A percentile compares a stretch with the other conserved stretches of the same genome.
Evolutionary conservation across 139 green algal genomes (phyloP).

Genomic region (Volvox reticuliferus): DNA sequence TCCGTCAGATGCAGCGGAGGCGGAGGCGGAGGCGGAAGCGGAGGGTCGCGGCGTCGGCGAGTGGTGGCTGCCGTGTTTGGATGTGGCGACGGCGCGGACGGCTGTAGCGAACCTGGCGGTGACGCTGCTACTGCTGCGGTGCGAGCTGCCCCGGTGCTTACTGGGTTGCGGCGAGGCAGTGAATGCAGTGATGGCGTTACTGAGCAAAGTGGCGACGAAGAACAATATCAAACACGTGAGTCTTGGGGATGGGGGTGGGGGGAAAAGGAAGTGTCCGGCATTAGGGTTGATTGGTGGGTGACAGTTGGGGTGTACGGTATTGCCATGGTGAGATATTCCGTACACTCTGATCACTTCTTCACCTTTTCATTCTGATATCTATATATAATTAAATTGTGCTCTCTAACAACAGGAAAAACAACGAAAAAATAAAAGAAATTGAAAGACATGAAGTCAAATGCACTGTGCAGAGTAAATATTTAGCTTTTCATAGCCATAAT

Average conservation of each 20-base stretch:
- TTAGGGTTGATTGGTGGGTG: not conserved
- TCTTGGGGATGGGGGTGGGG: not conserved
- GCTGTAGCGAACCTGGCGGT: not conserved
- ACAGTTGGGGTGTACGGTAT: not conserved
- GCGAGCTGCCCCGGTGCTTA: conserved; percentile 30
- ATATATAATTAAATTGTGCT: too few relatives aligned
- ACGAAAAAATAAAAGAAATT: too few relatives aligned
- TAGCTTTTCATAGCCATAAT: too few relatives aligned
- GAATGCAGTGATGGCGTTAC: conserved; percentile 34
- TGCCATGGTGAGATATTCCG: not conserved
- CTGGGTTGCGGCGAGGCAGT: conserved; percentile 36
- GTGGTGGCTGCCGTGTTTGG: conserved; percentile 14
- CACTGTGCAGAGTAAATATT: too few relatives aligned
- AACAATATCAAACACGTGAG: conserved; percentile 5
- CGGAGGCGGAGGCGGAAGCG: not conserved
- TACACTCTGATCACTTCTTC: too few relatives aligned
- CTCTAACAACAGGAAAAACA: too few relatives aligned
- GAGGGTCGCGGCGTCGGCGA: conserved; percentile 36
- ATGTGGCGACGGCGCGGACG: not conserved
- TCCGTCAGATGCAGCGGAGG: not conserved
- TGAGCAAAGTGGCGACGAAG: conserved; percentile 9
- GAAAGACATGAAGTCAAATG: too few relatives aligned
- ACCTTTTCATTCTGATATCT: too few relatives aligned
- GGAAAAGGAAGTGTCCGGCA: not conserved
- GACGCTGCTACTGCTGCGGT: conserved; percentile 20